Base-by-base conservation (phyloP, 306 rosid species). In the Rosa lucieae region DNA sequence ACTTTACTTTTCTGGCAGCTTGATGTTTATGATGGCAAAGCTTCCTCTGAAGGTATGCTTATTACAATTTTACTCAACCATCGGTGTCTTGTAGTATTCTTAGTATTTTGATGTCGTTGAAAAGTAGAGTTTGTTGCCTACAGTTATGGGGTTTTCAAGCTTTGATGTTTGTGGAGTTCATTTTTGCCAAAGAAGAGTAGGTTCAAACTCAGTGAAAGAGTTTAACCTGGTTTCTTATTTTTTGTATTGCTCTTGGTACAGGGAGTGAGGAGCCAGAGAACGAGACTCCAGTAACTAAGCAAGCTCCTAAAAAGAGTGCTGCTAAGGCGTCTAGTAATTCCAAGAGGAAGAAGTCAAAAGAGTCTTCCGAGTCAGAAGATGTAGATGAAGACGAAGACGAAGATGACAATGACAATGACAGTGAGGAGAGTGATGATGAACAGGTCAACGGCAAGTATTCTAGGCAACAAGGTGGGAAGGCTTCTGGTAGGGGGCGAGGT, bases 21-120 rank as follows among this genome's bases (percentile, higher is more conserved):
- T 72, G 99, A 92, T 81, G 47, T 84, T 21, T 82, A 87, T 77
- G 97, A 95, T 67, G 99, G 99, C 72, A 90, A 87, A 87, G 90
- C 89, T 83, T 80, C 85, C 67, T 89, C 79, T 65, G 97, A 90
- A 92, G 97, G 99, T 95, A 86, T 84, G 90, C 69, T 73, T 49
- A 56, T 69, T 82, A 5, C 73, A 23, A 40, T 80, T 49, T 74
- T 73, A 71, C 53, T 76, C 8, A 68, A 48, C 26, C 11, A 8
- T 70, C 62, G 47, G 26, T 26, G 6, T 53, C 8, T 21, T 8
- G 21, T 40, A 46, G 72, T 13, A 47, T 63, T 67, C 52, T 39
- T 10, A 40, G n/a, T 15, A 44, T 20, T 70, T 56, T 26, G 23
- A 70, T 70, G 77, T 18, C 8, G 17, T 3, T 42, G 40, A 47